phyloP scores from a whole-genome alignment of 495 filamentous ascomycete genomes.

The Aspergillus leporis region DNA sequence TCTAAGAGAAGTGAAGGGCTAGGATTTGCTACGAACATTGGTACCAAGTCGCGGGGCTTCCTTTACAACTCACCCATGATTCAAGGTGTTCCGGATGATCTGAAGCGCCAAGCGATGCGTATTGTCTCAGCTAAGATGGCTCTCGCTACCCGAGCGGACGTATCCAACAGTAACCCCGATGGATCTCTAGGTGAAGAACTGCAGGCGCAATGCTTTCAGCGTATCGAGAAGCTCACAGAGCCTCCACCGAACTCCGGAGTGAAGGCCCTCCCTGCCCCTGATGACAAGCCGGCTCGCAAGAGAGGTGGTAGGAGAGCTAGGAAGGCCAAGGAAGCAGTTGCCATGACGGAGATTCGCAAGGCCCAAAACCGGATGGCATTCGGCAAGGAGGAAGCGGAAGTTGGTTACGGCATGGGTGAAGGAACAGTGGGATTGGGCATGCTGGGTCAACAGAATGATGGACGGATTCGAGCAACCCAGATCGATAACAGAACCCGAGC shows the following conservation, averaged over 20 bases:
- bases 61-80: slow-evolving; percentile 90
- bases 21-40: slow-evolving; percentile 91
- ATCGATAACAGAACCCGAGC: slow-evolving; percentile 92
- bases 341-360: slow-evolving; percentile 96
- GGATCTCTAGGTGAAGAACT: slow-evolving; percentile 85
- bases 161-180: slow-evolving; percentile 78
- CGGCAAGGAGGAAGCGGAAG: slow-evolving; percentile 92
- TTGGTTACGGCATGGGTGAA: slow-evolving; percentile 87
- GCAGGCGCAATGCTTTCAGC: slow-evolving; percentile 76
- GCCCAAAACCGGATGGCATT: slow-evolving; percentile 96
- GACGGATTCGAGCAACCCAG: slow-evolving; percentile 80
- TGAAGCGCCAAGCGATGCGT: slow-evolving; percentile 93
- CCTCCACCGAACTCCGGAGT: slow-evolving; percentile 88
- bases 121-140: slow-evolving; percentile 93
- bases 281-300: slow-evolving; percentile 93
- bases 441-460: slow-evolving; percentile 86
- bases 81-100: slow-evolving; percentile 74
- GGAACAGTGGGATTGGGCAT: slow-evolving; percentile 88
- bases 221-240: slow-evolving; percentile 91
- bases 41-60: slow-evolving; percentile 89
- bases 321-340: slow-evolving; percentile 94
- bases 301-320: slow-evolving; percentile 88
- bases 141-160: slow-evolving; percentile 85
- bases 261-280: slow-evolving; percentile 87
- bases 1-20: slow-evolving; percentile 80